Conservation (phyloP, 202 grass and related monocot species). For the Elaeis oleifera region DNA sequence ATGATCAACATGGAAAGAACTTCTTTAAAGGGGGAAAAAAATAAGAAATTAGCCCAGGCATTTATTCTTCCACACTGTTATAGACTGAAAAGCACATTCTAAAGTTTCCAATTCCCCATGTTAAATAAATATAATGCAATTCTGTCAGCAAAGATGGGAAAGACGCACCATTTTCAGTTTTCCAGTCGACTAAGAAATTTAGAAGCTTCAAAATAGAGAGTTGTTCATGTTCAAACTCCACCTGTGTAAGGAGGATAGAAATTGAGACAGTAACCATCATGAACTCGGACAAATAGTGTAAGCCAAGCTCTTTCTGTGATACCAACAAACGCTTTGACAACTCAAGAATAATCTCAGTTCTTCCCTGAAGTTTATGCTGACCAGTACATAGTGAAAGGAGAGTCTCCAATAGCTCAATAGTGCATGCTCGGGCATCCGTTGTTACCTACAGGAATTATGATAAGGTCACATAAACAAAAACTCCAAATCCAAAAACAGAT, state of each 20-base stretch:
- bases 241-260: constrained; percentile 49
- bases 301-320: constrained; percentile 55
- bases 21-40: too few species aligned
- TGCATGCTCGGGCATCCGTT: constrained; percentile 37
- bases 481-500: too few species aligned
- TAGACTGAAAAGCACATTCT: not conserved
- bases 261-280: constrained; percentile 51
- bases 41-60: too few species aligned
- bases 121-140: not conserved
- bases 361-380: constrained; percentile 46
- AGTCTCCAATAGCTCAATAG: constrained; percentile 47
- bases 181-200: constrained; percentile 68
- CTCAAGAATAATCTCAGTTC: constrained; percentile 42
- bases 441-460: constrained; percentile 40
- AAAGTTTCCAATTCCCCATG: not conserved
- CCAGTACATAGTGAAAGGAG: constrained; percentile 53
- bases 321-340: constrained; percentile 60
- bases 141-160: not conserved
- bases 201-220: constrained; percentile 68
- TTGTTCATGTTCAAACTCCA: constrained; percentile 89
- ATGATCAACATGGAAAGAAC: too few species aligned
- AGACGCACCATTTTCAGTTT: constrained; percentile 57
- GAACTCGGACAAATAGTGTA: constrained; percentile 49
- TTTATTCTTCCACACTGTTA: too few species aligned
- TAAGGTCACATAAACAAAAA: not conserved